Base-by-base conservation (phyloP, 2,329 filamentous ascomycete genomes). In the Colletotrichum somersetense region DNA sequence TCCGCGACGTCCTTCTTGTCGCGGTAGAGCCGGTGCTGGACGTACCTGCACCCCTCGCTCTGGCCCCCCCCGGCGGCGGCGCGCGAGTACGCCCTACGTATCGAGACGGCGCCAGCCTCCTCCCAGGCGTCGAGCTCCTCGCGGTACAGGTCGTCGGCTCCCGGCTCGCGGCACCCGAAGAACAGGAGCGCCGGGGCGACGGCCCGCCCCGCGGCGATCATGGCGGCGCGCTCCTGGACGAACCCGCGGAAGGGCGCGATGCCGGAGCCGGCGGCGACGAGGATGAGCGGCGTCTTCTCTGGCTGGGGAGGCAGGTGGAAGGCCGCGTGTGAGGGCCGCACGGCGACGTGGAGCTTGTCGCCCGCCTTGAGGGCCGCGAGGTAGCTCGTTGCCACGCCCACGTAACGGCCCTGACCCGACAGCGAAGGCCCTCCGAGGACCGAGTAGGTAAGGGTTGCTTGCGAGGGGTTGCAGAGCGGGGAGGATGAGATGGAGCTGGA, bases 401-500 rank as follows among this genome's bases (percentile, higher is more conserved):
- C 77, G 80, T 89, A 85, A 12, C 82, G 80, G 16, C 86, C 85
- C 64, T 84, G 83, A 62, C 83, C 84, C 2, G 86, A 84, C 14
- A 86, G 80, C 0, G 88, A 85, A 0, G 85, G 84, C 1, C 82
- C 82, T 62, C 88, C 84, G 67, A 92, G 84, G 1, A 93, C 85
- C 5, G 85, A 84, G 81, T 91, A 92, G 2, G 91, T 93, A 35
- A 94, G 84, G 0, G 89, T 89, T 40, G 86, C 88, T 69, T 85
- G 83, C 18, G 79, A 81, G 0, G 87, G 83, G 74, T 89, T 85
- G 76, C 81, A 83, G 0, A 93, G 83, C 0, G 91, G 91, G 0
- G 91, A 93, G 0, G 91, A 93, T 0, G 91, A 93, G 76, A 93
- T 92, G 8, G 89, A 92, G 75, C 80, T 82, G 61, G 30, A 30